phyloP scores from a whole-genome alignment of 306 rosid genomes.

The Lagenaria siceraria region DNA sequence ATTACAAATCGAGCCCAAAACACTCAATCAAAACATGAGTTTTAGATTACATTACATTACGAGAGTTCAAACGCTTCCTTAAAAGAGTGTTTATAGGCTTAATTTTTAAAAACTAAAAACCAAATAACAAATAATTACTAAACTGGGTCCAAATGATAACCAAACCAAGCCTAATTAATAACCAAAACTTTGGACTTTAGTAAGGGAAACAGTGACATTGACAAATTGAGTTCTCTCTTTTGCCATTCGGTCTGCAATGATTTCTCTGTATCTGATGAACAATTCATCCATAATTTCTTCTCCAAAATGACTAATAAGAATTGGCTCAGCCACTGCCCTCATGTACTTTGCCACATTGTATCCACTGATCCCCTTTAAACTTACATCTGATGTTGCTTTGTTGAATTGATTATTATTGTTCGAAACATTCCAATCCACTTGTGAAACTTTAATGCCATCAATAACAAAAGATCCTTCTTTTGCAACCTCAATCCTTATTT shows the following conservation, averaged over 20 bases:
- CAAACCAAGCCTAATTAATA: too few species aligned
- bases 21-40: too few species aligned
- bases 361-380: background rate
- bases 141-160: too few species aligned
- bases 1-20: too few species aligned
- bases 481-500: conserved; percentile 23
- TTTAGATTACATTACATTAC: too few species aligned
- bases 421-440: conserved; percentile 17
- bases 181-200: background rate
- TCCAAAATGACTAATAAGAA: conserved; percentile 20
- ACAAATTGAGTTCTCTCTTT: conserved; percentile 2
- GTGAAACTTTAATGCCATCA: conserved; percentile 8
- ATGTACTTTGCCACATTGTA: conserved; percentile 11
- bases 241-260: conserved; percentile 9
- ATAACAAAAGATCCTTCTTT: conserved; percentile 27
- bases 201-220: conserved; percentile 7
- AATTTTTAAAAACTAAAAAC: too few species aligned
- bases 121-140: too few species aligned
- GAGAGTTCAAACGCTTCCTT: too few species aligned
- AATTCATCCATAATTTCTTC: conserved; percentile 23
- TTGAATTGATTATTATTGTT: background rate
- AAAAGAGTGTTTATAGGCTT: too few species aligned
- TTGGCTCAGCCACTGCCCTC: conserved; percentile 30
- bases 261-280: conserved; percentile 16
- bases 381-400: background rate